Conservation (phyloP, 2,329 filamentous ascomycete species). For the Penicillium palitans region DNA sequence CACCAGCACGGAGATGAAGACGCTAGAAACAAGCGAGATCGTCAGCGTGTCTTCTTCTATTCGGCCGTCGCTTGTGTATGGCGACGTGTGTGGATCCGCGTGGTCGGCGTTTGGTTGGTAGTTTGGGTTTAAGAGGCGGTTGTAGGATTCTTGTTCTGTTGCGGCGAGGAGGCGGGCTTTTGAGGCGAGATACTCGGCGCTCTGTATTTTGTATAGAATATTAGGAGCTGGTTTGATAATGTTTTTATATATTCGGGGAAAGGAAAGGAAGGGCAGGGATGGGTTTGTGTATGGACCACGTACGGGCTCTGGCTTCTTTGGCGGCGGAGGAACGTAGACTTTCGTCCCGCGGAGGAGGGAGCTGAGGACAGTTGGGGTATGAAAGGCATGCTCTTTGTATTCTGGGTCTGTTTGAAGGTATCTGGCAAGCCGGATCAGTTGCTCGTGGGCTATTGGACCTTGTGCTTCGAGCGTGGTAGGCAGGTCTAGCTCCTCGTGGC, state of each 20-base stretch:
- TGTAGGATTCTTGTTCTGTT: constrained; percentile 79
- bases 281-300: constrained; percentile 29
- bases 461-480: constrained; percentile 30
- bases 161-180: constrained; percentile 83
- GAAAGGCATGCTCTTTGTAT: constrained; percentile 8
- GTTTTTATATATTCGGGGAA: neutral
- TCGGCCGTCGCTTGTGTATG: constrained; percentile 1
- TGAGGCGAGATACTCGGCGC: constrained; percentile 77
- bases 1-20: constrained; percentile 80
- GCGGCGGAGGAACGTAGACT: constrained; percentile 76
- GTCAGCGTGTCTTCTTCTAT: constrained; percentile 38
- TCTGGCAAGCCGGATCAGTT: constrained; percentile 41
- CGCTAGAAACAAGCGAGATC: constrained; percentile 74
- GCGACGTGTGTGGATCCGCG: constrained; percentile 41
- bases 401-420: constrained; percentile 25
- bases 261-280: neutral
- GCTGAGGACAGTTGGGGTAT: constrained; percentile 57
- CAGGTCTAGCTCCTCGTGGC: constrained; percentile 37
- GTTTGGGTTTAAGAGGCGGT: constrained; percentile 66
- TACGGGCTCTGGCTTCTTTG: constrained; percentile 75
- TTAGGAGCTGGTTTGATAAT: neutral
- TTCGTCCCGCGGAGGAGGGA: constrained; percentile 68
- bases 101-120: constrained; percentile 53
- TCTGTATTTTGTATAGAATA: constrained; percentile 42
- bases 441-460: constrained; percentile 45